A percentile compares a stretch with the other conserved stretches of the same genome.
phyloP scores from a whole-genome alignment of 768 basidiomycete genomes.

The Suillus discolor region DNA sequence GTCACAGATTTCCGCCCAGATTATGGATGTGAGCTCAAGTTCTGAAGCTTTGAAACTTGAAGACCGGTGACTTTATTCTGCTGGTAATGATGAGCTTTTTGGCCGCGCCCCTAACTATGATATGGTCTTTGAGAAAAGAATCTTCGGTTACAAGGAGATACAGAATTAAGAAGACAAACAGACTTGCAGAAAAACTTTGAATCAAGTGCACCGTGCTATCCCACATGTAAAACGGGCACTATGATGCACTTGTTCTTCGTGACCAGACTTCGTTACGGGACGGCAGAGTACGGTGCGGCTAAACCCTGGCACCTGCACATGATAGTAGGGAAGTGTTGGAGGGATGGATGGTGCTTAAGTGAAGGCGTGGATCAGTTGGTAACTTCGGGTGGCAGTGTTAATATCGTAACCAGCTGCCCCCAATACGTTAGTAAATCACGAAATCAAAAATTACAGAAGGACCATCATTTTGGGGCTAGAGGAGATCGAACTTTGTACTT shows the following conservation, averaged over 20 bases:
- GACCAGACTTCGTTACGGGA: constrained; percentile 49
- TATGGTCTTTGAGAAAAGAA: constrained; percentile 23
- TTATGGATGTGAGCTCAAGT: too few species aligned
- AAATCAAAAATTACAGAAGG: neutral
- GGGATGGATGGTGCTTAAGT: constrained; percentile 54
- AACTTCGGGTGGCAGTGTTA: neutral
- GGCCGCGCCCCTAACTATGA: constrained; percentile 24
- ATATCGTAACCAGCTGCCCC: neutral
- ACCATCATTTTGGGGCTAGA: neutral
- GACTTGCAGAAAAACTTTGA: constrained; percentile 71
- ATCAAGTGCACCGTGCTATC: neutral
- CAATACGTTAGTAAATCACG: neutral
- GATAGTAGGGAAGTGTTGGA: constrained; percentile 31
- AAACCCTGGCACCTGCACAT: constrained; percentile 44
- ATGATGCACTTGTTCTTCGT: constrained; percentile 71
- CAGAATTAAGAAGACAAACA: constrained; percentile 8
- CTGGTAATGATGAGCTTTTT: constrained; percentile 19
- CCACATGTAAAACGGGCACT: neutral
- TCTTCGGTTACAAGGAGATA: neutral
- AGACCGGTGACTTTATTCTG: constrained; percentile 21
- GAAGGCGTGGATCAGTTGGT: constrained; percentile 26
- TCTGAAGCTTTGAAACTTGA: constrained; percentile 17
- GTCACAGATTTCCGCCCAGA: too few species aligned
- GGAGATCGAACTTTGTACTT: constrained; percentile 65
- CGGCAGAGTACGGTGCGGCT: constrained; percentile 56